Percentiles rank a stretch among this genome's conserved stretches.
These are phyloP conservation scores for Pyricularia grisea DNA, from an alignment of 2,329 filamentous ascomycete genomes.

Conservation along the genomic window DNA sequence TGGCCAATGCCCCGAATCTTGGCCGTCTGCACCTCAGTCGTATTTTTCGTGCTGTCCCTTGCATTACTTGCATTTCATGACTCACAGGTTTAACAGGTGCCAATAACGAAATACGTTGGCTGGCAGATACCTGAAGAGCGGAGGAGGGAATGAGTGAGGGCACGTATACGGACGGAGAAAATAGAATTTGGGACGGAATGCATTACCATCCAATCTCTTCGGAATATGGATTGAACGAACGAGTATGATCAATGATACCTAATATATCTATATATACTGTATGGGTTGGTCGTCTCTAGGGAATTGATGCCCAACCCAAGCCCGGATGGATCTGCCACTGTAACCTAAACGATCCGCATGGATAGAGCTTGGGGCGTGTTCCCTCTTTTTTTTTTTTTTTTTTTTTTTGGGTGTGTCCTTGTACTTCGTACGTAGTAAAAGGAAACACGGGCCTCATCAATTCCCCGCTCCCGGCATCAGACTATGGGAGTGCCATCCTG, in stretches of 20 bases:
- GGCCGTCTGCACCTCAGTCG: not conserved
- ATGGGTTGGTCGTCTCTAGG: not conserved
- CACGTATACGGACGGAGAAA: not conserved
- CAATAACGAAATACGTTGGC: not conserved
- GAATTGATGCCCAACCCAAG: not conserved
- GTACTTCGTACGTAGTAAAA: not conserved
- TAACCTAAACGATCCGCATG: not conserved
- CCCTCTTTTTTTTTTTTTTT: no score
- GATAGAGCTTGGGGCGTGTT: not conserved
- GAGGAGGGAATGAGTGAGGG: not conserved
- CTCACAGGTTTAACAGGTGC: not conserved
- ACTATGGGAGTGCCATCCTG: not conserved
- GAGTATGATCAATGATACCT: not conserved
- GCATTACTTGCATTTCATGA: not conserved
- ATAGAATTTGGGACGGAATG: not conserved
- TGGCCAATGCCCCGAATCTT: not conserved
- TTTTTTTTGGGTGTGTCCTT: no score
- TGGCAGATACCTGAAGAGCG: not conserved
- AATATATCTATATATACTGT: not conserved
- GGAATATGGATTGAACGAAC: not conserved
- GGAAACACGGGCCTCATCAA: not conserved
- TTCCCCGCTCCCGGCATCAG: not conserved
- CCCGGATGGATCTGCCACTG: not conserved
- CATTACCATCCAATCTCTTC: not conserved
- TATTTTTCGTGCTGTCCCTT: not conserved